Evolutionary conservation across 768 basidiomycete genomes (phyloP), one percentile per base, ranked within the genome.

Genomic region (Leucocoprinus sp.): DNA sequence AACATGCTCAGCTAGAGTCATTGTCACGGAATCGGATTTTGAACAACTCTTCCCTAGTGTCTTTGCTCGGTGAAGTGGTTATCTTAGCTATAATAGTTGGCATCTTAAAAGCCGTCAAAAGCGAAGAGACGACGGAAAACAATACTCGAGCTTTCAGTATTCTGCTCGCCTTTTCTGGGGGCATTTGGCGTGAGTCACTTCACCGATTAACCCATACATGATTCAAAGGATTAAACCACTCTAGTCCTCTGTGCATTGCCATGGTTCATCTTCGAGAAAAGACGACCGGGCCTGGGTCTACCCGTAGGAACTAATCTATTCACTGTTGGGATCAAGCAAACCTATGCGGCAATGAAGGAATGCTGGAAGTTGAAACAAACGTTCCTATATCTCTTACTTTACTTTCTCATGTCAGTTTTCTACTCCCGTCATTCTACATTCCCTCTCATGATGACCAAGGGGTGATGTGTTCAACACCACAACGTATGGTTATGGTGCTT

Each of bases 111-210:
- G 83, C 70, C 0, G 57, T 88, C 40, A 70, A 76, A 43, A 75
- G 76, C 0, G 76, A 72, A 28, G 68, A 67, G 51, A 85, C 74
- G 54, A 72, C 72, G 0, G 76, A 81, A 45, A 82, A 83, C 58
- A 87, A 88, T 55, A 87, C 83, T 2, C 80, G 72, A 51, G 80
- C 80, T 2, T 81, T 88, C 56, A 85, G 82, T 54, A 74, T 78
- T 8, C 64, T 87, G n/a, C 83, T 86, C 50, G 85, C 86, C 0
- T 88, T 85, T 59, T 72, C 82, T 14, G 84, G 84, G 1, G 84
- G 74, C n/a, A 69, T 82, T 6, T 88, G 85, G 84, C 50, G 82
- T 81, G 57, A 39, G 79, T 67, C 21, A 33, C 8, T 9, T 29
- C 37, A 12, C 19, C 18, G 46, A 37, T 23, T 15, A n/a, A n/a